Conservation (phyloP, 768 basidiomycete genomes). For the Amanita inopinata region DNA sequence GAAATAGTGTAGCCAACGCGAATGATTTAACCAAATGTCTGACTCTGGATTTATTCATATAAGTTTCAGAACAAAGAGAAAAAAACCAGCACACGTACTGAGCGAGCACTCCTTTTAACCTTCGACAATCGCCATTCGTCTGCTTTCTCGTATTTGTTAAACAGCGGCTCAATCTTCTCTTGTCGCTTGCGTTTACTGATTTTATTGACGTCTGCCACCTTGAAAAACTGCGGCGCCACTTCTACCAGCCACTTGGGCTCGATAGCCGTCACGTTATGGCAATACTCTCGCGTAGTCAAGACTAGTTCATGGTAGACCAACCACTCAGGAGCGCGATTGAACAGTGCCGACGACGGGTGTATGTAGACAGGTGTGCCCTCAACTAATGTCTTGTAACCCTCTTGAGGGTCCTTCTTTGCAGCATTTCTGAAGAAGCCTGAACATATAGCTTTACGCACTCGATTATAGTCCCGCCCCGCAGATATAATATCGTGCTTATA, state of each 20-base stretch:
- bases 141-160: conserved; percentile 90
- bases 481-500: conserved; percentile 97
- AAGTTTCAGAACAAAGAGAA: conserved; percentile 9
- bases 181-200: conserved; percentile 94
- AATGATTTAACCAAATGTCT: conserved; percentile 70
- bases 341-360: conserved; percentile 92
- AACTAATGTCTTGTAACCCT: conserved; percentile 96
- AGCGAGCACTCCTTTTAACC: conserved; percentile 83
- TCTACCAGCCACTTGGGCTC: conserved; percentile 99
- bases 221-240: conserved; percentile 98
- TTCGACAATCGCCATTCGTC: conserved; percentile 94
- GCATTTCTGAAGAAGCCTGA: conserved; percentile 98
- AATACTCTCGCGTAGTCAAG: conserved; percentile 92
- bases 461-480: conserved; percentile 87
- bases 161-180: conserved; percentile 95
- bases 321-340: conserved; percentile 97
- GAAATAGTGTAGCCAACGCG: neutral
- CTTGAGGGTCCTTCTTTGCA: conserved; percentile 96
- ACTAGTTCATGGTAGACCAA: conserved; percentile 92
- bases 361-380: conserved; percentile 99
- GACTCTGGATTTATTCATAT: conserved; percentile 42
- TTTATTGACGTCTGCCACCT: conserved; percentile 94
- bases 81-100: conserved; percentile 31
- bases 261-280: conserved; percentile 87
- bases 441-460: conserved; percentile 90